A percentile compares a stretch with the other conserved stretches of the same genome.
phyloP scores from a whole-genome alignment of 345 rosid species.

The Balakata baccata region DNA sequence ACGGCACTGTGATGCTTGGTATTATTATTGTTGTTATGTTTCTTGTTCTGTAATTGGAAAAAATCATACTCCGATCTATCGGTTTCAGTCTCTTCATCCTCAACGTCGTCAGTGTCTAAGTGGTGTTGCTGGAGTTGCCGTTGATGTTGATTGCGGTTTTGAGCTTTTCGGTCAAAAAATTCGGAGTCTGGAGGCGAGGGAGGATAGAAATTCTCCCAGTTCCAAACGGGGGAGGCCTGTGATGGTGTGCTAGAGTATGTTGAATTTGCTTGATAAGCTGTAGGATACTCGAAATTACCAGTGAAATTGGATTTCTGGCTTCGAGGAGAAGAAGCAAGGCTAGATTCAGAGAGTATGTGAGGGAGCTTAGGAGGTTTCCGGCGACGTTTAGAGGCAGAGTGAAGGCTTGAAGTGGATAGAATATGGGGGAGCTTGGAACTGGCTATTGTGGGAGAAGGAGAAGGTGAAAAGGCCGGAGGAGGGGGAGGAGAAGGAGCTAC shows the following conservation, averaged over 20 bases:
- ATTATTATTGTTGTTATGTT: background rate
- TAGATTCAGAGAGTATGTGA: slow-evolving; percentile 85
- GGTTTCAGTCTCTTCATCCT: slow-evolving; percentile 34
- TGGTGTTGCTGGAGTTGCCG: slow-evolving; percentile 21
- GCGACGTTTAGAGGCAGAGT: slow-evolving; percentile 30
- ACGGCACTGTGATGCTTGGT: slow-evolving; percentile 21
- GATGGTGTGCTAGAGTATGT: slow-evolving; percentile 74
- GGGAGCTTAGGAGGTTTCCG: slow-evolving; percentile 56
- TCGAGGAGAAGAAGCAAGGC: slow-evolving; percentile 63
- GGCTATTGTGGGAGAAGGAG: slow-evolving; percentile 55
- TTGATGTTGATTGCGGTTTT: slow-evolving; percentile 22
- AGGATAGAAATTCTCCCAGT: slow-evolving; percentile 94
- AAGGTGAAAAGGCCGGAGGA: slow-evolving; percentile 26
- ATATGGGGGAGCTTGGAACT: slow-evolving; percentile 54
- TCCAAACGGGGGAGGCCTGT: slow-evolving; percentile 89
- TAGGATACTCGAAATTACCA: slow-evolving; percentile 42
- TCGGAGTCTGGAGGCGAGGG: slow-evolving; percentile 97
- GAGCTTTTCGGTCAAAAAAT: slow-evolving; percentile 51
- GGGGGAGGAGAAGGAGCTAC: slow-evolving; percentile 35
- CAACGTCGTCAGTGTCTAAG: slow-evolving; percentile 22
- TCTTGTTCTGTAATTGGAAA: slow-evolving; percentile 29
- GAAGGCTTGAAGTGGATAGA: slow-evolving; percentile 35
- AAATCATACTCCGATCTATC: slow-evolving; percentile 74
- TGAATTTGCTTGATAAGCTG: slow-evolving; percentile 65
- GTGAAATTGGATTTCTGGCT: slow-evolving; percentile 50